Conservation (phyloP, 345 rosid species). For the Erodium maritimum region DNA sequence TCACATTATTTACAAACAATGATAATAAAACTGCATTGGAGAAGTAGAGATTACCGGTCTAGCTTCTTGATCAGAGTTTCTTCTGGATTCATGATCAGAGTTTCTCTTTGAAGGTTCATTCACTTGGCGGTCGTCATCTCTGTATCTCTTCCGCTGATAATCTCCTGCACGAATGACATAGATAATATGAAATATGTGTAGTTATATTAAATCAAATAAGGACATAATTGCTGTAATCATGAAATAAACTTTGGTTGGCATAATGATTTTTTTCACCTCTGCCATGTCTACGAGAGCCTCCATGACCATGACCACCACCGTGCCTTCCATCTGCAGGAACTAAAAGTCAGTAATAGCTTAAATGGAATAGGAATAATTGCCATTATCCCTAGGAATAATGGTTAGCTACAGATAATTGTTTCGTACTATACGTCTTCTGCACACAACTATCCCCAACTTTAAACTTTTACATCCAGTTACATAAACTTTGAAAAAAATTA, state of each 20-base stretch:
- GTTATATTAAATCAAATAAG: neutral
- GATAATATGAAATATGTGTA: conserved; percentile 1
- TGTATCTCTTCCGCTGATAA: conserved; percentile 58
- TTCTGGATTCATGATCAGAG: conserved; percentile 52
- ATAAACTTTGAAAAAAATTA: too few species aligned
- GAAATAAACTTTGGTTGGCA: neutral
- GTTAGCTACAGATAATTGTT: too few species aligned
- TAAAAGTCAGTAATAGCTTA: conserved; percentile 4
- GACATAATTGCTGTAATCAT: neutral
- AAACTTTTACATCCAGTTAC: too few species aligned
- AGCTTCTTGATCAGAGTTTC: conserved; percentile 48
- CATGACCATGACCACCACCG: conserved; percentile 56
- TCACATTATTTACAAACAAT: neutral
- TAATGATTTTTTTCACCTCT: conserved; percentile 35
- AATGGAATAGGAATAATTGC: too few species aligned
- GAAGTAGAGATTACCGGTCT: conserved; percentile 41
- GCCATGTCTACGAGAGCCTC: conserved; percentile 52
- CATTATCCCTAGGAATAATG: too few species aligned
- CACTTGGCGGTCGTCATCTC: conserved; percentile 75
- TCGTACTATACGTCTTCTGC: too few species aligned
- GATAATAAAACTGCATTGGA: neutral
- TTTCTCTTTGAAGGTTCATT: conserved; percentile 56
- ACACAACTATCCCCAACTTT: too few species aligned
- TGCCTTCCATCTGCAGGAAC: conserved; percentile 61
- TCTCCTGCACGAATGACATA: conserved; percentile 27